Conservation (phyloP, 306 rosid genomes). For the Prunus mume region DNA sequence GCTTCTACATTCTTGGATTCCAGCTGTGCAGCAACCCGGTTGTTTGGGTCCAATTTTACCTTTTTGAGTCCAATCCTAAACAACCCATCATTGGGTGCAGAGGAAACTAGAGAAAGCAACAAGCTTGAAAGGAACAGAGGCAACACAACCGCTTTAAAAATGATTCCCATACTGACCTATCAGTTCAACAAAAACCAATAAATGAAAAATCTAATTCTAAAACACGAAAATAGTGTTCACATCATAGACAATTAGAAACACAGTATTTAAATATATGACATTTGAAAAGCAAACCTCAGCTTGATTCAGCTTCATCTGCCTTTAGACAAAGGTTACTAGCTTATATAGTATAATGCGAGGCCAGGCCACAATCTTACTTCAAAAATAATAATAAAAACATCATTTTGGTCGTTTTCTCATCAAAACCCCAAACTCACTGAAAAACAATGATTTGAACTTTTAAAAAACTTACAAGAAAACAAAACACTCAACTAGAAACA, state of each 20-base stretch:
- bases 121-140: slow-evolving; percentile 44
- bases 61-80: slow-evolving; percentile 73
- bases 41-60: slow-evolving; percentile 37
- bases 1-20: slow-evolving; percentile 36
- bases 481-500: neutral
- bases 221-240: neutral
- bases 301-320: neutral
- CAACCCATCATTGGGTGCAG: slow-evolving; percentile 50
- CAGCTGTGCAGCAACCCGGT: slow-evolving; percentile 37
- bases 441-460: no score
- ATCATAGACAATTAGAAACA: neutral
- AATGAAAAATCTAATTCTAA: neutral
- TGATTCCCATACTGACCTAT: slow-evolving; percentile 59
- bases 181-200: slow-evolving; percentile 6
- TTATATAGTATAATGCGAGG: no score
- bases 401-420: no score
- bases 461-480: neutral
- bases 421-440: no score
- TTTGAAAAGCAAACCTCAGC: neutral
- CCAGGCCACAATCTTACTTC: no score
- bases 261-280: neutral
- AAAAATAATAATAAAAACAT: no score
- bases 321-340: neutral
- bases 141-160: slow-evolving; percentile 32
- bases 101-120: slow-evolving; percentile 44